These are phyloP conservation scores for Saturnispora zaruensis DNA, from an alignment of 805 yeast genomes.

Conservation along the genomic window DNA sequence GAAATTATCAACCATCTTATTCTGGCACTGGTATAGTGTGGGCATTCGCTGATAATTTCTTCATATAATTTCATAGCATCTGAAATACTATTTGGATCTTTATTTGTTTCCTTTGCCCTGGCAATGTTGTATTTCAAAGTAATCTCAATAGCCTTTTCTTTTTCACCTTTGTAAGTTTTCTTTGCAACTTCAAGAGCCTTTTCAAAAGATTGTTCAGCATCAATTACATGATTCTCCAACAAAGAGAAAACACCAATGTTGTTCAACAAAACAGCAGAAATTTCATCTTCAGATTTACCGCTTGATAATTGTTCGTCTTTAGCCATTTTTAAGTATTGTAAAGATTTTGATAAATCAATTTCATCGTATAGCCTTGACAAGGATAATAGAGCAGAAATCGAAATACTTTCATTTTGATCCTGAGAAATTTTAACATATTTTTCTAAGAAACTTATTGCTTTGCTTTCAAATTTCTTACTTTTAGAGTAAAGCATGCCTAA, in stretches of 20 bases:
- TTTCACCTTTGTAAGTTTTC: constrained; percentile 13
- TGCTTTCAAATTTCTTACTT: constrained; percentile 29
- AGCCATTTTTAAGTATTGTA: constrained; percentile 41
- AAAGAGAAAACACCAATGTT: constrained; percentile 82
- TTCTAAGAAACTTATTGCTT: constrained; percentile 59
- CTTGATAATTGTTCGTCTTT: constrained; percentile 39
- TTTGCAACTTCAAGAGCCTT: constrained; percentile 32
- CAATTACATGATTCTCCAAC: constrained; percentile 33
- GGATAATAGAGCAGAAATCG: constrained; percentile 55
- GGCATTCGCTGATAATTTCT: constrained; percentile 47
- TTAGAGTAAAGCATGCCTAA: constrained; percentile 68
- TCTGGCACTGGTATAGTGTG: constrained; percentile 67
- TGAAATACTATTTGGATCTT: constrained; percentile 21
- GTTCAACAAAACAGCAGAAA: constrained; percentile 57
- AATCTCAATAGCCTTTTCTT: constrained; percentile 23
- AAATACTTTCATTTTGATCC: constrained; percentile 49
- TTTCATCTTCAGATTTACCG: constrained; percentile 34
- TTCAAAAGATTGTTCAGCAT: constrained; percentile 48
- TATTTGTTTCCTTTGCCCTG: constrained; percentile 41
- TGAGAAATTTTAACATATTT: constrained; percentile 57
- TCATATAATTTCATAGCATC: constrained; percentile 39
- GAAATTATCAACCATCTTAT: constrained; percentile 61
- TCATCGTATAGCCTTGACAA: constrained; percentile 65
- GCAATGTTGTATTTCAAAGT: constrained; percentile 69
- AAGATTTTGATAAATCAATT: constrained; percentile 56